These are phyloP conservation scores for Suillus ampliporus DNA, from an alignment of 768 basidiomycete genomes.

Conservation along the genomic window DNA sequence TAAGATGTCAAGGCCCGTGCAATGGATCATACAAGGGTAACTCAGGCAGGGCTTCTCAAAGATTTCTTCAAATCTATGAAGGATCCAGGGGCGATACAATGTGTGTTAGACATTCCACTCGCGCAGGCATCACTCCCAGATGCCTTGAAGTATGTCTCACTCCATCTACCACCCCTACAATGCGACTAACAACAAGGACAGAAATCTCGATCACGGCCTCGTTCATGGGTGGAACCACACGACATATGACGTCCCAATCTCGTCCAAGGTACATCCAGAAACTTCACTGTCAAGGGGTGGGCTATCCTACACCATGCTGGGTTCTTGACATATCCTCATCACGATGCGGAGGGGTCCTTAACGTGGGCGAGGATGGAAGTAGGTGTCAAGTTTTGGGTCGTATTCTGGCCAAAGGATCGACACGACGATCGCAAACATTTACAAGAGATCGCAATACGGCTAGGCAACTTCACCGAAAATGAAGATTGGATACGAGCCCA, in stretches of 20 bases:
- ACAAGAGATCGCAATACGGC: not conserved
- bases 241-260: not conserved
- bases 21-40: not conserved
- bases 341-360: constrained; percentile 7
- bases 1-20: not conserved
- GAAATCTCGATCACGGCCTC: not conserved
- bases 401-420: not conserved
- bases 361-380: not conserved
- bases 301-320: constrained; percentile 15
- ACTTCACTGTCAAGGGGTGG: constrained; percentile 3
- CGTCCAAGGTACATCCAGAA: not conserved
- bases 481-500: not conserved
- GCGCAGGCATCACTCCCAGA: not conserved
- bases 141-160: not conserved
- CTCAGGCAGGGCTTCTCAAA: not conserved
- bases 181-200: not conserved
- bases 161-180: not conserved
- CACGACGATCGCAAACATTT: not conserved
- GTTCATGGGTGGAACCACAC: not conserved
- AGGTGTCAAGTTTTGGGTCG: not conserved
- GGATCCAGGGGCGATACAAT: not conserved
- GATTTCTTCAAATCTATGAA: not conserved
- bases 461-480: not conserved
- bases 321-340: constrained; percentile 15
- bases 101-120: not conserved